Conservation (phyloP, 164 flowering plant genomes). For the Kalanchoe fedtschenkoi region DNA sequence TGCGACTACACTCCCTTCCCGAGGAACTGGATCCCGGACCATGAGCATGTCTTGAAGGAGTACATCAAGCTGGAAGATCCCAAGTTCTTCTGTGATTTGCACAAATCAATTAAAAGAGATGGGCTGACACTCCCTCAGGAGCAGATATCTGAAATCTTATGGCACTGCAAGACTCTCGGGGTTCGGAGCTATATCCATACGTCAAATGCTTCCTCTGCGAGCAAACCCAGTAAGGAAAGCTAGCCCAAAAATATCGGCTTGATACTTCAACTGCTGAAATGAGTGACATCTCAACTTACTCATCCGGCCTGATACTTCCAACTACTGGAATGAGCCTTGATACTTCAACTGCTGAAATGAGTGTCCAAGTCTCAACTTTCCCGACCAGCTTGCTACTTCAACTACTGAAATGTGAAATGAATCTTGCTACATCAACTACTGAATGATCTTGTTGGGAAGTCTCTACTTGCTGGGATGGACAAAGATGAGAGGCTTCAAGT, state of each 20-base stretch:
- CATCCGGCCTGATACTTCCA: too few relatives aligned
- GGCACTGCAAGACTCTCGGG: constrained; percentile 73
- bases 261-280: too few relatives aligned
- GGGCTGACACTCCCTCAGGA: constrained; percentile 75
- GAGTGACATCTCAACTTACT: too few relatives aligned
- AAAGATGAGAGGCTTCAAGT: neutral
- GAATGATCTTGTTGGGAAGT: too few relatives aligned
- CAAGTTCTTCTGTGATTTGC: constrained; percentile 61
- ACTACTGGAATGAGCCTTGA: too few relatives aligned
- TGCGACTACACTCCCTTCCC: constrained; percentile 94
- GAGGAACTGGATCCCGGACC: constrained; percentile 78
- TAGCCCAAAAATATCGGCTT: too few relatives aligned
- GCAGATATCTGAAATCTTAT: constrained; percentile 56
- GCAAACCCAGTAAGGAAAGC: neutral
- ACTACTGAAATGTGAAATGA: too few relatives aligned
- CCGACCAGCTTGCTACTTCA: too few relatives aligned
- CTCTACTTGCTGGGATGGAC: too few relatives aligned
- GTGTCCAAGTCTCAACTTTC: neutral
- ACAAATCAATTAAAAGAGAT: constrained; percentile 43
- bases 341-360: too few relatives aligned
- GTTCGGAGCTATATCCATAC: constrained; percentile 18
- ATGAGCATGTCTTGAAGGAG: constrained; percentile 66
- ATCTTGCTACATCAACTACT: too few relatives aligned
- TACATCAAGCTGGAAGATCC: constrained; percentile 73
- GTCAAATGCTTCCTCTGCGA: neutral